Evolutionary conservation across 192 early-diverging fungal species (phyloP).

Genomic region (Coemansia sp.): DNA sequence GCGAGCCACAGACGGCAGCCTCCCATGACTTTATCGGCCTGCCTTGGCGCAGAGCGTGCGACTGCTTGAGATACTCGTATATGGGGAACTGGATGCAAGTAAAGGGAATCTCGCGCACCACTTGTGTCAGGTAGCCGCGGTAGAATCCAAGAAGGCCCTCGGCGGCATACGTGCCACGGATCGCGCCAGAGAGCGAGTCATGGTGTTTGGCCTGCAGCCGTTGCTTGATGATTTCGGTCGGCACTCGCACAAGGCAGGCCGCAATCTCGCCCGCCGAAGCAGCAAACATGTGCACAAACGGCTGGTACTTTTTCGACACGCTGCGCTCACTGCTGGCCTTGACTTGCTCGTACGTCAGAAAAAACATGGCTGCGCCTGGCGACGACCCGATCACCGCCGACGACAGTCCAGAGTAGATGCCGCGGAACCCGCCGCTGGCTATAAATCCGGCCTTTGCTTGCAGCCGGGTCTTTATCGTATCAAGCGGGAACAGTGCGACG

Average conservation of each 20-base stretch:
- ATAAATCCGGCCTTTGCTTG: conserved; percentile 83
- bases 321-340: conserved; percentile 53
- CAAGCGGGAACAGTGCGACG: conserved; percentile 88
- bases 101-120: conserved; percentile 96
- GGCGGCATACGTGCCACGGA: conserved; percentile 59
- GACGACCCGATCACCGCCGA: conserved; percentile 92
- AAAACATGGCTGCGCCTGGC: conserved; percentile 84
- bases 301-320: conserved; percentile 48
- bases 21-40: conserved; percentile 68
- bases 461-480: conserved; percentile 95
- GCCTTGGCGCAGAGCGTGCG: conserved; percentile 51
- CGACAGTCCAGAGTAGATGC: conserved; percentile 87
- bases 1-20: conserved; percentile 79
- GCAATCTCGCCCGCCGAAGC: conserved; percentile 89
- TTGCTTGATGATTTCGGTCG: conserved; percentile 95
- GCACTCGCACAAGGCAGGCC: conserved; percentile 89
- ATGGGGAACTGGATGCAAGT: conserved; percentile 95
- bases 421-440: conserved; percentile 81
- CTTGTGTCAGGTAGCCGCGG: conserved; percentile 85
- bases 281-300: conserved; percentile 81
- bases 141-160: conserved; percentile 88
- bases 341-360: conserved; percentile 84
- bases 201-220: conserved; percentile 90
- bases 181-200: conserved; percentile 57
- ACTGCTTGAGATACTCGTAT: conserved; percentile 83